These are phyloP conservation scores for Scheffersomyces coipomensis DNA, from an alignment of 805 yeast genomes.

Conservation along the genomic window DNA sequence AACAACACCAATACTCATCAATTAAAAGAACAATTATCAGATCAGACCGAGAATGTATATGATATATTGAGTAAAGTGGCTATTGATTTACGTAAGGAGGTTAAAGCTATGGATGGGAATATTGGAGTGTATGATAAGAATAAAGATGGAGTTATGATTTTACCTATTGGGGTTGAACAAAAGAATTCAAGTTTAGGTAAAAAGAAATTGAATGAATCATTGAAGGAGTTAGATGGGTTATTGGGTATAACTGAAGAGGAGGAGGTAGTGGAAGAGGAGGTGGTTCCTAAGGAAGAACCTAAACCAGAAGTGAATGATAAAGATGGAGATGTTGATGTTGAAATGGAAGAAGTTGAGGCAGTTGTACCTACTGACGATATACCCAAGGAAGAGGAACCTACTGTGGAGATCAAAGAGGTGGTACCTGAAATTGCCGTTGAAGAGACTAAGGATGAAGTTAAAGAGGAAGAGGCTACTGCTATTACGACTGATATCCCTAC, in stretches of 20 bases:
- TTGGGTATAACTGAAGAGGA: slow-evolving; percentile 9
- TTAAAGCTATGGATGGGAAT: slow-evolving; percentile 60
- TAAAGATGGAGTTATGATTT: slow-evolving; percentile 47
- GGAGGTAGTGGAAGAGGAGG: slow-evolving; percentile 3
- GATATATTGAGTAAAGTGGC: slow-evolving; percentile 57
- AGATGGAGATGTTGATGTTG: slow-evolving; percentile 2
- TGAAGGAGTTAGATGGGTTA: slow-evolving; percentile 19
- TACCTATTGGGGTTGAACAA: slow-evolving; percentile 68
- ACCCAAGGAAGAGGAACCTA: neutral
- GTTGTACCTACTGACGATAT: slow-evolving; percentile 6
- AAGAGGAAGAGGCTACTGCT: slow-evolving; percentile 1
- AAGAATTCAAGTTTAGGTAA: slow-evolving; percentile 69
- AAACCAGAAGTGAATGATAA: slow-evolving; percentile 2
- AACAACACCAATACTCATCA: slow-evolving; percentile 16
- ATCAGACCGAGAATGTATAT: slow-evolving; percentile 49
- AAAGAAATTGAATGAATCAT: slow-evolving; percentile 51
- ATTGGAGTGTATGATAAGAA: slow-evolving; percentile 47
- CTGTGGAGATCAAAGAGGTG: slow-evolving; percentile 1
- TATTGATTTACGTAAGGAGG: slow-evolving; percentile 60
- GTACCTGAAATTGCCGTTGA: neutral
- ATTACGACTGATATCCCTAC: neutral
- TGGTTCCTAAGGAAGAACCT: slow-evolving; percentile 1
- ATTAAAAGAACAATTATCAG: slow-evolving; percentile 39
- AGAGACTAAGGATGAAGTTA: neutral
- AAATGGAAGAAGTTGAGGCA: slow-evolving; percentile 1